Percentiles rank a stretch among this genome's conserved stretches.
Conservation (phyloP, 176 grass and related monocot species). For the Rhynchospora pubera region DNA sequence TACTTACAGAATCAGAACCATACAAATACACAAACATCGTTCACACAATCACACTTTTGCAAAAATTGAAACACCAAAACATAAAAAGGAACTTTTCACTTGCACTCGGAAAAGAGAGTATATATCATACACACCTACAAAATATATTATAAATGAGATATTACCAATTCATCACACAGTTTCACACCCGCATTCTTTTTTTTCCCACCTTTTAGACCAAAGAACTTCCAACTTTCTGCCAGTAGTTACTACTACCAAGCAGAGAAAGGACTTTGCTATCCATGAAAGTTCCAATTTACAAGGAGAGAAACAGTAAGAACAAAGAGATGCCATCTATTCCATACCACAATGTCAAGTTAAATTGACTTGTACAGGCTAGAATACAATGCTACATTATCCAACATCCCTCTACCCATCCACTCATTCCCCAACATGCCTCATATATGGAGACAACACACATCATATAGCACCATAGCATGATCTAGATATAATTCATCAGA, state of each 20-base stretch:
- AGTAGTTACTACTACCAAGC: neutral
- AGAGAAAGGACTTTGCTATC: neutral
- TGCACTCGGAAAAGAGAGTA: neutral
- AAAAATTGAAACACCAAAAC: neutral
- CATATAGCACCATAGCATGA: neutral
- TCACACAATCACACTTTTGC: neutral
- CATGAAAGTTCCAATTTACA: neutral
- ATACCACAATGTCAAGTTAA: neutral
- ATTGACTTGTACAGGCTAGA: neutral
- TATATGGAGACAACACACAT: slow-evolving; percentile 9
- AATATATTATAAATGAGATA: neutral
- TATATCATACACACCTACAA: neutral
- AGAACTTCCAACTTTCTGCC: neutral
- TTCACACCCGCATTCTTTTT: neutral
- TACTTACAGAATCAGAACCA: slow-evolving; percentile 2
- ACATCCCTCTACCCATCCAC: neutral
- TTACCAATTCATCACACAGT: neutral
- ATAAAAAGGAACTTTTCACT: neutral
- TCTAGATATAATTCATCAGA: neutral
- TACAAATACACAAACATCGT: neutral
- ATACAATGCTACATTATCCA: slow-evolving; percentile 3
- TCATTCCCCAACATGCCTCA: slow-evolving; percentile 10
- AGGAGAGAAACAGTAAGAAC: neutral
- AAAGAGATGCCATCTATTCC: neutral
- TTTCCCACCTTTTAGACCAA: neutral